Conservation (phyloP, 805 yeast genomes). For the Spencermartinsiella europaea region DNA sequence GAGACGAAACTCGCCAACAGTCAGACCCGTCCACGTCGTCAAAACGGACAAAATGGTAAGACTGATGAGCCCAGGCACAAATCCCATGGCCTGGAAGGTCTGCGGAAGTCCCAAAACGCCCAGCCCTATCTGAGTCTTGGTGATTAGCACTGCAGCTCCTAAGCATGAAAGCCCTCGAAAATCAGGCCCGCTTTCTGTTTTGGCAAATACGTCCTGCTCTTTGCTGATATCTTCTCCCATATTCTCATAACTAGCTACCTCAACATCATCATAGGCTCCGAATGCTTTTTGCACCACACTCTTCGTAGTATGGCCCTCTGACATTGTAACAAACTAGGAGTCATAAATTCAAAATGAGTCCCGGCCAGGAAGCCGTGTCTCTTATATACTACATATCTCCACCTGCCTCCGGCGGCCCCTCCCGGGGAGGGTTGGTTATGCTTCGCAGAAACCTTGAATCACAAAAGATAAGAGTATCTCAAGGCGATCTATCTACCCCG, state of each 20-base stretch:
- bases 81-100: slow-evolving; percentile 6
- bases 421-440: no score
- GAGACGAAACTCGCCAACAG: slow-evolving; percentile 3
- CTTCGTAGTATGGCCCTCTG: no score
- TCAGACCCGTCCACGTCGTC: slow-evolving; percentile 7
- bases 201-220: slow-evolving; percentile 2
- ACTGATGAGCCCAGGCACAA: slow-evolving; percentile 8
- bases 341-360: no score
- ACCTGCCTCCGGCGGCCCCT: no score
- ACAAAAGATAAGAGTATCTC: no score
- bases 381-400: no score
- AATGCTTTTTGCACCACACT: background rate
- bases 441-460: no score
- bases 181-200: slow-evolving; percentile 6
- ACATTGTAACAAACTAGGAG: no score
- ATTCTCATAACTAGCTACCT: background rate
- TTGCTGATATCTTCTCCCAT: background rate
- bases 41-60: slow-evolving; percentile 1
- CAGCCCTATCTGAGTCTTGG: slow-evolving; percentile 7
- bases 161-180: slow-evolving; percentile 7
- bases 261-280: background rate
- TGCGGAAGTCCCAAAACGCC: slow-evolving; percentile 8
- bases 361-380: no score
- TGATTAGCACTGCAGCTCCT: slow-evolving; percentile 8
- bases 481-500: no score